Evolutionary conservation across 805 yeast species (phyloP), one percentile per base, ranked within the genome.

Genomic region (Nakazawaea populi): DNA sequence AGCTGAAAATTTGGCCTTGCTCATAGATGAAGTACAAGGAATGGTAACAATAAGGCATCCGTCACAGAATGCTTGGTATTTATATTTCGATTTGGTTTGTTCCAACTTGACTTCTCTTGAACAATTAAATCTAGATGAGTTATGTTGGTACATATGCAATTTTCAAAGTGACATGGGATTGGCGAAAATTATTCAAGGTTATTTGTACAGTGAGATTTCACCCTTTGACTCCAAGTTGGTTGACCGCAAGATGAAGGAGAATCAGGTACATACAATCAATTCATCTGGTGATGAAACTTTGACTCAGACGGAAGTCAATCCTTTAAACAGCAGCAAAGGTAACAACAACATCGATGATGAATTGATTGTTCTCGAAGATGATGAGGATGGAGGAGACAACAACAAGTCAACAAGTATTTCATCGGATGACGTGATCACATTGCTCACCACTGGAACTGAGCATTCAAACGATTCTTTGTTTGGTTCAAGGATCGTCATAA

Each of bases 1-100:
- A 50, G 61, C 64, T 12, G 52, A 51, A 1, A 58, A 76, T 30
- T 69, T 70, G 8, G 57, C 58, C 1, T 74, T 77, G 30, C 67
- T 90, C 4, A 69, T 69, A 42, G 80, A 77, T 8, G 73, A 81
- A 75, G 79, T 81, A 0, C 83, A 80, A 11, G 95, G 86, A 36
- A 79, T 91, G 83, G 80, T 90, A 4, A 68, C 85, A 12, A 79
- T 92, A 12, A 76, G 80, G 39, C 79, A 84, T 27, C 74, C 76
- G 1, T 81, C 82, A 5, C 71, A 78, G 37, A 68, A 76, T 32
- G 88, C 90, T 1, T 91, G 96, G 96, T 72, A 75, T 38, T 60
- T 83, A 9, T 80, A 80, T 59, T 77, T 89, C 52, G 94, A 90
- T 55, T 86, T 92, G 85, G 32, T 43, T 10, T 46, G 49, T 14